Evolutionary conservation across 345 rosid genomes (phyloP).

Genomic region (Excoecaria cochinchinensis): DNA sequence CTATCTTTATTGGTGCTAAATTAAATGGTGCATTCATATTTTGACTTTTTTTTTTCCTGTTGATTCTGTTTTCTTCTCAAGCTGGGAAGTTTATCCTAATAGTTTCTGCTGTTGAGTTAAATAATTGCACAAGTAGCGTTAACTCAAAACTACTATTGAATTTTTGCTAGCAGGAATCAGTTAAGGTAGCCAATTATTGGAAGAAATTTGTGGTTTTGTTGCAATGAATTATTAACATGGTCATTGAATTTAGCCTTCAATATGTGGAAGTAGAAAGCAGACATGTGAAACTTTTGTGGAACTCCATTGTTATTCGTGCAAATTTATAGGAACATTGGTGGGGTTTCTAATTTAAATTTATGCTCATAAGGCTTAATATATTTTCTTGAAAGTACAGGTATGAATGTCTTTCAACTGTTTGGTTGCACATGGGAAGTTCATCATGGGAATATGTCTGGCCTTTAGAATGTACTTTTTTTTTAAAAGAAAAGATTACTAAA

Average conservation of each 20-base stretch:
- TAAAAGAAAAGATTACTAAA: too few relatives aligned
- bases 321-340: background rate
- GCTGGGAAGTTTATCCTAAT: background rate
- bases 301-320: background rate
- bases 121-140: background rate
- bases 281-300: background rate
- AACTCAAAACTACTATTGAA: background rate
- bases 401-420: background rate
- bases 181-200: background rate
- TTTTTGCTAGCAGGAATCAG: background rate
- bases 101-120: background rate
- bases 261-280: background rate
- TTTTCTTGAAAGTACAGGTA: background rate
- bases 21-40: background rate
- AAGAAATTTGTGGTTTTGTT: background rate
- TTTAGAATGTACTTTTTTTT: too few relatives aligned
- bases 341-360: background rate
- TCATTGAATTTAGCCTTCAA: background rate
- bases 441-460: background rate
- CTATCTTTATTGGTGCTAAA: background rate
- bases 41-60: background rate
- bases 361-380: background rate
- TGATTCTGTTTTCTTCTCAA: background rate
- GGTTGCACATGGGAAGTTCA: background rate
- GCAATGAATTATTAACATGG: background rate